Conservation (phyloP, 2,329 filamentous ascomycete genomes). For the Cercospora brassicicola region DNA sequence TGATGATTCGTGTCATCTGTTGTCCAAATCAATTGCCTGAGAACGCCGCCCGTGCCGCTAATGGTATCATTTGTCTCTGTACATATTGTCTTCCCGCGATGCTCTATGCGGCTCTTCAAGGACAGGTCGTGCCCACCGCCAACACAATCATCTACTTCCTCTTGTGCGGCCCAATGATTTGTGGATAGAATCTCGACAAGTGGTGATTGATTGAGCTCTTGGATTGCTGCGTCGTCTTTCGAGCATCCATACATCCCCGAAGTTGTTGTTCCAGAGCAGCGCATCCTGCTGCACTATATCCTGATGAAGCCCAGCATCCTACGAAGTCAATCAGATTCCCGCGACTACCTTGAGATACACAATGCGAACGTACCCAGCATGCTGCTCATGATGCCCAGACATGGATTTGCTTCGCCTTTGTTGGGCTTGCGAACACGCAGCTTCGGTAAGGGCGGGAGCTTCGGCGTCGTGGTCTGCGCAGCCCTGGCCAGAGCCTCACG, state of each 20-base stretch:
- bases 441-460: slow-evolving; percentile 61
- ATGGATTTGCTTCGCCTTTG: slow-evolving; percentile 62
- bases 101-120: not conserved
- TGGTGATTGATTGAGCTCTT: slow-evolving; percentile 92
- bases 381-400: slow-evolving; percentile 64
- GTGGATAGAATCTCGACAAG: slow-evolving; percentile 71
- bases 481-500: slow-evolving; percentile 34
- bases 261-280: slow-evolving; percentile 61
- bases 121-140: not conserved
- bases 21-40: not conserved
- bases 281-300: slow-evolving; percentile 64
- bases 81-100: not conserved
- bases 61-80: not conserved
- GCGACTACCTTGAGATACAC: not conserved
- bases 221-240: slow-evolving; percentile 41
- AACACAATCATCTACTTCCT: slow-evolving; percentile 51
- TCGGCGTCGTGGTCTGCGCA: slow-evolving; percentile 42
- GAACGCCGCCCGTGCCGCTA: not conserved
- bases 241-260: slow-evolving; percentile 73
- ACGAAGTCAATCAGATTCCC: slow-evolving; percentile 4
- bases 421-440: slow-evolving; percentile 66
- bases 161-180: slow-evolving; percentile 71
- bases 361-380: slow-evolving; percentile 58
- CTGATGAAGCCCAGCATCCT: slow-evolving; percentile 84
- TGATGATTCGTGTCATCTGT: not conserved